Evolutionary conservation across 2,329 filamentous ascomycete species (phyloP), one percentile per base, ranked within the genome.

Genomic region (Epichloe uncinata): DNA sequence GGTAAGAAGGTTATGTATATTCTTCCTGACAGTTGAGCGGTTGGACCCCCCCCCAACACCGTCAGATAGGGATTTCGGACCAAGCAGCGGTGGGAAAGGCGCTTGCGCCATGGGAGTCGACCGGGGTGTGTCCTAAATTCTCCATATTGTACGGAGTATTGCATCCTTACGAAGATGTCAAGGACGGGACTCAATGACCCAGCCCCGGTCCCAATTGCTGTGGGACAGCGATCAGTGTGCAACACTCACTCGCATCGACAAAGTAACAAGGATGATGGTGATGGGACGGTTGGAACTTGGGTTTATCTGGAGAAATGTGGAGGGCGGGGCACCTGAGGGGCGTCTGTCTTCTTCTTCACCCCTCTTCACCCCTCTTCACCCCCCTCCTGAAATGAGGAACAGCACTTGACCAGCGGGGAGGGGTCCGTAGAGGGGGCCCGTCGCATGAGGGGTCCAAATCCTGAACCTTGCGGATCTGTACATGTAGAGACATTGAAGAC

Each of bases 1-100:
- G 53, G 50, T 48, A 18, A 48, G 54, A 53, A 48, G 52, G 49
- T 56, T 56, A 60, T 58, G 57, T 58, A 58, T 58, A 55, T 57
- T 33, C n/a, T 40, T 12, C 20, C 33, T 48, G 50, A 43, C 44
- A 26, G 49, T 50, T 38, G 40, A 35, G 45, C 26, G 45, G 48
- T 45, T 35, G 41, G 47, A 36, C 26, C 35, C 37, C 16, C 42
- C 45, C 42, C 45, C 43, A 43, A 16, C 38, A 20, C 45, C 45
- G 46, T 45, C 48, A 40, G 47, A 52, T 43, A 50, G 44, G 51
- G 42, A 52, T 22, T 46, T 42, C 18, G 42, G 33, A 37, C 38
- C 35, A 52, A 20, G 40, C 42, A 15, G 44, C 40, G 48, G 35
- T 44, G 42, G 37, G n/a, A 38, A 30, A 30, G 45, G 35, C 33